These are phyloP conservation scores for Arthrocladium fulminans DNA, from an alignment of 2,329 filamentous ascomycete species.

Conservation along the genomic window DNA sequence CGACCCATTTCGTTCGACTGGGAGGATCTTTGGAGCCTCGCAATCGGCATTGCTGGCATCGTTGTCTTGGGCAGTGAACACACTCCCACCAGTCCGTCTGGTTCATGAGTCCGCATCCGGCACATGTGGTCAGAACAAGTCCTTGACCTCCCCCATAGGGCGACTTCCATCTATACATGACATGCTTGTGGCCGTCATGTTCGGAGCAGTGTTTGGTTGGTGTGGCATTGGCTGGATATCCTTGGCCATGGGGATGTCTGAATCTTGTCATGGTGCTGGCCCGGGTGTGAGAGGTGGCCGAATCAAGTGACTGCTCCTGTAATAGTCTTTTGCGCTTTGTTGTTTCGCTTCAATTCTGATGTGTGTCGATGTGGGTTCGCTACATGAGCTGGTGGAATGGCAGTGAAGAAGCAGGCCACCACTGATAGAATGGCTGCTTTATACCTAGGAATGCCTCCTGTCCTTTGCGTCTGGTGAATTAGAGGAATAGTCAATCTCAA, in stretches of 20 bases:
- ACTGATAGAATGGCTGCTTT: not conserved
- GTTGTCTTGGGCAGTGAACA: conserved; percentile 3
- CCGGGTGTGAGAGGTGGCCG: not conserved
- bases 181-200: conserved; percentile 8
- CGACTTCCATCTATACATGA: conserved; percentile 8
- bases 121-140: not conserved
- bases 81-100: conserved; percentile 6
- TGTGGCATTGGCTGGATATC: conserved; percentile 2
- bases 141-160: conserved; percentile 7
- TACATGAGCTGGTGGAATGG: not conserved
- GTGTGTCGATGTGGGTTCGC: no score
- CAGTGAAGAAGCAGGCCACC: not conserved
- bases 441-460: not conserved
- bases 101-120: conserved; percentile 1
- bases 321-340: no score
- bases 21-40: conserved; percentile 11
- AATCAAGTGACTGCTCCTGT: not conserved
- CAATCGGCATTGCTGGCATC: conserved; percentile 17
- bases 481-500: not conserved
- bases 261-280: not conserved
- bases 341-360: no score
- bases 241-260: not conserved
- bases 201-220: not conserved
- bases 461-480: not conserved
- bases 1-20: not conserved